Evolutionary conservation across 1,284 basidiomycete species (phyloP).

Genomic region (Austroboletus novae-zelandiae): DNA sequence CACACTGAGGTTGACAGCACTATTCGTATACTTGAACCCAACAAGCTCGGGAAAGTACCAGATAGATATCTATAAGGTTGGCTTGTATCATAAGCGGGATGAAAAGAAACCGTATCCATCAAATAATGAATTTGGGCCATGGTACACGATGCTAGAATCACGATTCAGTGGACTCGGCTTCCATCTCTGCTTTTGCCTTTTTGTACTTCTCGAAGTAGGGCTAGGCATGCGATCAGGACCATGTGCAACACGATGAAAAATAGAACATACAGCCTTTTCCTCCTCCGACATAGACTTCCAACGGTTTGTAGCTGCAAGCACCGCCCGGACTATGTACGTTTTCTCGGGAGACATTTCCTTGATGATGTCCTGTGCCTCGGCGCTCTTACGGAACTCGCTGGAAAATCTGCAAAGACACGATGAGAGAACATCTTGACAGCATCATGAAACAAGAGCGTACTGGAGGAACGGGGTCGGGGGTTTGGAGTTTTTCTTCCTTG

Average conservation of each 20-base stretch:
- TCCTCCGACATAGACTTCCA: slow-evolving; percentile 28
- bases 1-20: too few relatives aligned
- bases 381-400: slow-evolving; percentile 21
- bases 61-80: too few relatives aligned
- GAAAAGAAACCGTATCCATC: too few relatives aligned
- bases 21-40: too few relatives aligned
- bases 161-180: slow-evolving; percentile 1
- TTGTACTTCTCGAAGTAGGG: slow-evolving; percentile 21
- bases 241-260: neutral
- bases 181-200: slow-evolving; percentile 17
- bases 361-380: slow-evolving; percentile 20
- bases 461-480: slow-evolving; percentile 16
- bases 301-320: slow-evolving; percentile 19
- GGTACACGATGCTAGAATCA: slow-evolving; percentile 30
- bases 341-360: slow-evolving; percentile 5
- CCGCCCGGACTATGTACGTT: neutral
- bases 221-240: slow-evolving; percentile 10
- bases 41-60: too few relatives aligned
- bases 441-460: slow-evolving; percentile 12
- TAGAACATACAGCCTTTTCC: slow-evolving; percentile 27
- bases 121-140: too few relatives aligned
- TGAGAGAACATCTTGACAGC: neutral
- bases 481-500: neutral
- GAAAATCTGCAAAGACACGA: slow-evolving; percentile 17
- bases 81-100: too few relatives aligned